Evolutionary conservation across 768 basidiomycete genomes (phyloP), one percentile per base, ranked within the genome.

Genomic region (Termitomyces sp.): DNA sequence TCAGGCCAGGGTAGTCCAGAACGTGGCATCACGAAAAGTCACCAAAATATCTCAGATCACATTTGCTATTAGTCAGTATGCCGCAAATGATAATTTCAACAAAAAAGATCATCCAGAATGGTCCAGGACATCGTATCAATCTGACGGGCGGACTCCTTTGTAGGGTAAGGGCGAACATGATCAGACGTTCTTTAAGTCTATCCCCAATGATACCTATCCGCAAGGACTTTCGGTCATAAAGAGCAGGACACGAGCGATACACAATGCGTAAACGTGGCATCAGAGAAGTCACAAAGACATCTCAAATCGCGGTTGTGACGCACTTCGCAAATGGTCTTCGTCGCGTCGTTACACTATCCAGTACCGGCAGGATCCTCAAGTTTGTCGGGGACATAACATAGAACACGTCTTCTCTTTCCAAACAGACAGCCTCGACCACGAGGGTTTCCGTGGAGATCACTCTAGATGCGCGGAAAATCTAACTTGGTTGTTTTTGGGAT

Each of bases 401-500:
- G 17, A 24, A 42, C 30, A 24, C 32, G 15, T 15, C 11, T 53
- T 44, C 21, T 43, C 22, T 53, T 34, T 42, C 48, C 48, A 21
- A 22, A 49, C 22, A 26, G 28, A 43, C 41, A 42, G 48, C 28
- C 28, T 28, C 28, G 28, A 7, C 28, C 28, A 28, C 28, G 28
- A 28, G 37, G 1, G 34, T 11, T 35, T 35, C 14, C 24, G 48
- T 12, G 2, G 2, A 38, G 7, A 54, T 55, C 54, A 58, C 50
- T 41, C 45, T 45, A 44, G 24, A 38, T 30, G 26, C 28, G 24
- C n/a, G 51, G n/a, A 37, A 6, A 45, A 32, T 56, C 55, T 56
- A 49, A 56, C 45, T 54, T 43, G 17, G 15, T 51, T 51, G 43
- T 45, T 59, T 56, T 56, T 42, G 35, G 40, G 52, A 43, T 46